Evolutionary conservation across 495 filamentous ascomycete genomes (phyloP), one percentile per base, ranked within the genome.

Genomic region (Polyplosphaeria fusca): DNA sequence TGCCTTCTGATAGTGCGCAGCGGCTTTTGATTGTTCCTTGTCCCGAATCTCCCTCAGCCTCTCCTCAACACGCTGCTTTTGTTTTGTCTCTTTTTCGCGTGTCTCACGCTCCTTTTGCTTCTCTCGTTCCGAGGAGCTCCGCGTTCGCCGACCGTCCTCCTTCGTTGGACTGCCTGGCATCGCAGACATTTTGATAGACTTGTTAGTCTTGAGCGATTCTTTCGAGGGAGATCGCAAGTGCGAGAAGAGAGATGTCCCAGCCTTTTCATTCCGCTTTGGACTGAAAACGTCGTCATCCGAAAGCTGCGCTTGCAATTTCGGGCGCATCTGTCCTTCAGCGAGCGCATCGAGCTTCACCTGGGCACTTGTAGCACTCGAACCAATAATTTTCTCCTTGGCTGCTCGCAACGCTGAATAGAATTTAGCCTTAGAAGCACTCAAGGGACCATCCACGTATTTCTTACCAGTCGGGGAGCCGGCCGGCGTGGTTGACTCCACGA

Each of bases 351-450:
- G 71, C 65, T 86, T 90, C 5, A 85, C 84, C 52, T 90, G 85
- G 20, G 86, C 87, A 64, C 85, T 89, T 43, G 86, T 76, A 42
- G 84, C 82, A 22, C 87, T 89, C 63, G 87, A 88, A 54, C 83
- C 91, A 14, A 85, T 86, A 56, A 95, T 86, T 39, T 94, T 78
- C 16, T 84, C 88, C 66, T 86, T 90, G 13, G 90, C 90, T 30
- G 86, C 86, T 68, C 89, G 88, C 58, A 96, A 76, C 48, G 94
- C 88, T 7, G 90, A 93, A 37, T 89, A 89, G 28, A 96, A 73
- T 67, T 87, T 90, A 60, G 83, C 86, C 73, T 94, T 96, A 16
- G 91, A 90, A 43, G 90, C 87, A 67, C 88, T 95, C 24, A 95
- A 69, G 4, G 89, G 88, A 41, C 86, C 91, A 55, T 91, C 89